phyloP scores from a whole-genome alignment of 148 eudicot genomes.

The Drosera capensis region DNA sequence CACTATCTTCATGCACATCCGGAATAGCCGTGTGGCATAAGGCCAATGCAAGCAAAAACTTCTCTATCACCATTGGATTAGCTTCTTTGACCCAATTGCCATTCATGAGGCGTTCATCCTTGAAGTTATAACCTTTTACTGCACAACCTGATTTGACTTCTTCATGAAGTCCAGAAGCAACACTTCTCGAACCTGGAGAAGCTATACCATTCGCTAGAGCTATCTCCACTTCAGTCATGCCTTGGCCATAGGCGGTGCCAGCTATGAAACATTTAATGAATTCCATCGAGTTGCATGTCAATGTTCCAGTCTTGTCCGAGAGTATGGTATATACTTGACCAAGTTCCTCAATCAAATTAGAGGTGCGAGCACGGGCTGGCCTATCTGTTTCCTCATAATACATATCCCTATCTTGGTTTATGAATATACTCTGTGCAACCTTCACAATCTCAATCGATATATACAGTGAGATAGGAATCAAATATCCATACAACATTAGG shows the following conservation, averaged over 20 bases:
- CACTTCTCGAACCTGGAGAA: conserved; percentile 1
- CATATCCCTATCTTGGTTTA: conserved; percentile 32
- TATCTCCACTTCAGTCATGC: conserved; percentile 36
- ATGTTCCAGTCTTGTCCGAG: conserved; percentile 38
- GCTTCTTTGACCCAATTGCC: conserved; percentile 34
- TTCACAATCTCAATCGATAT: conserved; percentile 35
- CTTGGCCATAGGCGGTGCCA: conserved; percentile 31
- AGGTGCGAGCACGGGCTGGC: conserved; percentile 38
- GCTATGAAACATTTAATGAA: conserved; percentile 39
- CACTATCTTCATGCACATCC: conserved; percentile 30
- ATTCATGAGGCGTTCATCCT: conserved; percentile 28
- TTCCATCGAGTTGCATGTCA: conserved; percentile 46
- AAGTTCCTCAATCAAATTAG: conserved; percentile 38
- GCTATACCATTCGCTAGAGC: conserved; percentile 24
- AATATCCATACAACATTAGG: conserved; percentile 37
- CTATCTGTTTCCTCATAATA: conserved; percentile 24
- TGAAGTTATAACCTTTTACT: conserved; percentile 29
- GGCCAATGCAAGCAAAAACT: conserved; percentile 24
- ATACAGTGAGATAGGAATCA: conserved; percentile 38
- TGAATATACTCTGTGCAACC: conserved; percentile 29
- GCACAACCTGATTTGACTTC: conserved; percentile 7
- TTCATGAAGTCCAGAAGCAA: conserved; percentile 3
- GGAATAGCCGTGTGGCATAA: conserved; percentile 39
- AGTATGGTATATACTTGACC: conserved; percentile 41
- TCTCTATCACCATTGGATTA: conserved; percentile 16